Percentiles rank a stretch among this genome's conserved stretches.
Evolutionary conservation across 495 filamentous ascomycete species (phyloP).

Genomic region (Corynascus novoguineensis): DNA sequence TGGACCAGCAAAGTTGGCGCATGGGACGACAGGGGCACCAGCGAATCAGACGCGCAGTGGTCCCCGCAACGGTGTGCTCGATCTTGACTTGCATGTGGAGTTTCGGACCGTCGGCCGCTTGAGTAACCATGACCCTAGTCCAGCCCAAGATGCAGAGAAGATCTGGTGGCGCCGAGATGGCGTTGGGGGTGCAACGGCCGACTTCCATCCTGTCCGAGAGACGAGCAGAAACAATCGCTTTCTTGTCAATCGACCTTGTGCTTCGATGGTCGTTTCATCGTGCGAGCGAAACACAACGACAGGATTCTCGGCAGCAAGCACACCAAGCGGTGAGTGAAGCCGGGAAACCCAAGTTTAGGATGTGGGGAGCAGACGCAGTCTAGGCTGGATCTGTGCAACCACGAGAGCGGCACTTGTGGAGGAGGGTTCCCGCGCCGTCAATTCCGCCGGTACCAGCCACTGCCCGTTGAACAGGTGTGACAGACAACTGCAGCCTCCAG

Average conservation of each 20-base stretch:
- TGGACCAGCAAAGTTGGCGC: constrained; percentile 15
- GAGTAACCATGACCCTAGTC: constrained; percentile 17
- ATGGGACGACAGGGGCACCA: not conserved
- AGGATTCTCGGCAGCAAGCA: not conserved
- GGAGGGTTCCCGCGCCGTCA: constrained; percentile 21
- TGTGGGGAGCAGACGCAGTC: constrained; percentile 1
- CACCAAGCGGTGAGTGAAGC: constrained; percentile 11
- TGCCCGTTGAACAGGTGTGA: constrained; percentile 6
- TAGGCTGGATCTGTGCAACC: constrained; percentile 14
- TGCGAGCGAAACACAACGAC: not conserved
- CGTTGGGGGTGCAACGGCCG: not conserved
- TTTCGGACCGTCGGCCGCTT: constrained; percentile 37
- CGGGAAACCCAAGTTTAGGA: not conserved
- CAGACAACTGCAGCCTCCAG: constrained; percentile 16
- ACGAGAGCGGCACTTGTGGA: constrained; percentile 20
- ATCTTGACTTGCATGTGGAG: constrained; percentile 37
- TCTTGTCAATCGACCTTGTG: too few species aligned
- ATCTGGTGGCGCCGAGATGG: constrained; percentile 30
- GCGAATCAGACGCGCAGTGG: constrained; percentile 23
- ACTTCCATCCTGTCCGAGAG: constrained; percentile 1
- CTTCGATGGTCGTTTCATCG: too few species aligned
- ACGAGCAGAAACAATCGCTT: not conserved
- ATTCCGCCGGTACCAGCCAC: constrained; percentile 18
- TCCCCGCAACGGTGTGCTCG: constrained; percentile 24
- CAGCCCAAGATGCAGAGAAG: constrained; percentile 13